Conservation (phyloP, 805 yeast genomes). For the Saturnispora sanitii region DNA sequence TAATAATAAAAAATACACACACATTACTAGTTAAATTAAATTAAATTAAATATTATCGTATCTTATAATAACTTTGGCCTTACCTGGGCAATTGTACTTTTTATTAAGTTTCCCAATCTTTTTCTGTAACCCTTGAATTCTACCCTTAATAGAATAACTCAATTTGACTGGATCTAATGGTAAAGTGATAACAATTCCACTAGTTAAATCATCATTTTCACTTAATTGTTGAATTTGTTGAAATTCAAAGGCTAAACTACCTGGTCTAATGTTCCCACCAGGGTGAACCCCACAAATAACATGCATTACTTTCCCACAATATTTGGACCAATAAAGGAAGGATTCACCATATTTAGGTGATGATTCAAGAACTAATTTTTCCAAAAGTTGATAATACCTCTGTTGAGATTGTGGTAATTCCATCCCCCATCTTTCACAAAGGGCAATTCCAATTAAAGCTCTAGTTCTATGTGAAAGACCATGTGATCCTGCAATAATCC, state of each 20-base stretch:
- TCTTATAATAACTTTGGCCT: constrained; percentile 43
- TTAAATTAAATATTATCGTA: constrained; percentile 20
- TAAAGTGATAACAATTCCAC: constrained; percentile 27
- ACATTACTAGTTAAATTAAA: background rate
- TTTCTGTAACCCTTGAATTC: constrained; percentile 51
- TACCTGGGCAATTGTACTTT: constrained; percentile 35
- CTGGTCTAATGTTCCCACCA: constrained; percentile 65
- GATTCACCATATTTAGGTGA: constrained; percentile 33
- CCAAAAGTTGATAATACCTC: constrained; percentile 35
- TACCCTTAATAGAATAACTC: constrained; percentile 47
- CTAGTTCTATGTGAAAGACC: constrained; percentile 65
- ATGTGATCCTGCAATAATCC: constrained; percentile 65
- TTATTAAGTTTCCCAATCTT: constrained; percentile 46
- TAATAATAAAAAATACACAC: background rate
- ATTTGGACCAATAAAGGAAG: constrained; percentile 63
- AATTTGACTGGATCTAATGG: constrained; percentile 46
- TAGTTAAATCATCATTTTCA: constrained; percentile 11
- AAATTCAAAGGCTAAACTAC: constrained; percentile 39
- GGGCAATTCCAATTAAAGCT: constrained; percentile 61
- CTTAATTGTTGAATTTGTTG: constrained; percentile 13
- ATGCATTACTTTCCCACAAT: constrained; percentile 64
- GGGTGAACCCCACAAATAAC: constrained; percentile 76
- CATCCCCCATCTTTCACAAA: constrained; percentile 78
- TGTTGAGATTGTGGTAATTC: constrained; percentile 53
- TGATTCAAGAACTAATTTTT: constrained; percentile 38